phyloP scores from a whole-genome alignment of 768 basidiomycete species.

The Lactifluus volemus region DNA sequence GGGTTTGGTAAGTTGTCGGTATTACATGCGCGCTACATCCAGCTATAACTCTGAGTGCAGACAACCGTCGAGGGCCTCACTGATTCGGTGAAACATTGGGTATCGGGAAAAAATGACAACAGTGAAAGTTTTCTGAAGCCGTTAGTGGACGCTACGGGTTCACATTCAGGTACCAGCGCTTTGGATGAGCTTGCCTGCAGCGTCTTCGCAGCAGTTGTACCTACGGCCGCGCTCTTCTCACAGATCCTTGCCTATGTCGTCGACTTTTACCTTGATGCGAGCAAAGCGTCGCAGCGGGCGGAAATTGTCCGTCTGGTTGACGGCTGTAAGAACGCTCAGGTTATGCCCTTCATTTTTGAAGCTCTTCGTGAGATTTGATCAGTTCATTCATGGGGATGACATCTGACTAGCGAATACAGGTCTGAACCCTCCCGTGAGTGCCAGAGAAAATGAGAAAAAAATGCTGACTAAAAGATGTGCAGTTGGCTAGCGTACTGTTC shows the following conservation, averaged over 20 bases:
- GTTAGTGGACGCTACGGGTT: constrained; percentile 16
- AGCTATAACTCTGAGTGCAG: background rate
- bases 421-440: constrained; percentile 18
- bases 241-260: constrained; percentile 47
- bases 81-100: constrained; percentile 20
- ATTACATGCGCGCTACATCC: background rate
- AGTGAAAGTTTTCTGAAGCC: constrained; percentile 16
- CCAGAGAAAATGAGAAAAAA: background rate
- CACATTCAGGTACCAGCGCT: constrained; percentile 18
- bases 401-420: constrained; percentile 8
- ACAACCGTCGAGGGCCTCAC: constrained; percentile 10
- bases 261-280: constrained; percentile 44
- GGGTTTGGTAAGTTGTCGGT: constrained; percentile 4
- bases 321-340: background rate
- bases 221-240: constrained; percentile 48
- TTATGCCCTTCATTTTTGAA: constrained; percentile 17
- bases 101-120: constrained; percentile 20
- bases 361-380: constrained; percentile 14
- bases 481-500: constrained; percentile 14
- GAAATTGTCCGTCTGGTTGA: background rate
- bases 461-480: background rate
- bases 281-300: background rate
- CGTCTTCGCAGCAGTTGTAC: constrained; percentile 46
- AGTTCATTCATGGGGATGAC: background rate
- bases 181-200: constrained; percentile 35